A percentile compares a stretch with the other conserved stretches of the same genome.
phyloP scores from a whole-genome alignment of 2,329 filamentous ascomycete species.

The Xylaria sp. region DNA sequence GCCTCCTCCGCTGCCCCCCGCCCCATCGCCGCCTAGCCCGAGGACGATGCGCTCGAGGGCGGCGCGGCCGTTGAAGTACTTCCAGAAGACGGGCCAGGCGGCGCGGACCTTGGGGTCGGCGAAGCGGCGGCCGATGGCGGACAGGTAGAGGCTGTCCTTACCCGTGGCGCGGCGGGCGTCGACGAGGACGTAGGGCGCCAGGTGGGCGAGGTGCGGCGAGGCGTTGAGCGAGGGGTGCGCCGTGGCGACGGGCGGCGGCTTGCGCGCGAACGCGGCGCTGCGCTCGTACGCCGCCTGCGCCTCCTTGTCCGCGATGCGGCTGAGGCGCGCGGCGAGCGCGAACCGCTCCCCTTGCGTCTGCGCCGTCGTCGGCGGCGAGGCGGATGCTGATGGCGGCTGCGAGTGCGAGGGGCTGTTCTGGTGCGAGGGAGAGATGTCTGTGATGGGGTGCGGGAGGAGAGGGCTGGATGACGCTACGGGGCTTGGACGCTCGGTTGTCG shows the following conservation, averaged over 20 bases:
- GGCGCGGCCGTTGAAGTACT: slow-evolving; percentile 86
- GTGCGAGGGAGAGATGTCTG: slow-evolving; percentile 26
- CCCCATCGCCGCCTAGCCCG: slow-evolving; percentile 44
- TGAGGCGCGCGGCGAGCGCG: slow-evolving; percentile 30
- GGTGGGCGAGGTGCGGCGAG: slow-evolving; percentile 60
- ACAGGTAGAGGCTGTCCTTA: slow-evolving; percentile 74
- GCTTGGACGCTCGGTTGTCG: not conserved
- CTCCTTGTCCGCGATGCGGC: slow-evolving; percentile 46
- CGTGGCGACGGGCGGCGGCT: slow-evolving; percentile 55
- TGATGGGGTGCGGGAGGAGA: slow-evolving; percentile 30
- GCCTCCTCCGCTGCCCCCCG: not conserved
- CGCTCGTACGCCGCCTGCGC: slow-evolving; percentile 62
- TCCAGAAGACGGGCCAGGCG: slow-evolving; percentile 75
- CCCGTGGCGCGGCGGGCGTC: slow-evolving; percentile 80
- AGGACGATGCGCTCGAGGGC: slow-evolving; percentile 86
- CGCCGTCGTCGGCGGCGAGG: slow-evolving; percentile 32
- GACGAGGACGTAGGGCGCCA: slow-evolving; percentile 71
- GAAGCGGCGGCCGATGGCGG: slow-evolving; percentile 62
- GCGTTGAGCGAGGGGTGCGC: slow-evolving; percentile 61
- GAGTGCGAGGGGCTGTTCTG: slow-evolving; percentile 6
- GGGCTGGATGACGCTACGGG: slow-evolving; percentile 9
- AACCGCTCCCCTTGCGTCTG: slow-evolving; percentile 28
- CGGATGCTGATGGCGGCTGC: slow-evolving; percentile 22
- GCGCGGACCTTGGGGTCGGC: slow-evolving; percentile 59
- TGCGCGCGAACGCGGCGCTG: slow-evolving; percentile 60